Evolutionary conservation across 345 rosid genomes (phyloP).

Genomic region (Aurinia saxatilis): DNA sequence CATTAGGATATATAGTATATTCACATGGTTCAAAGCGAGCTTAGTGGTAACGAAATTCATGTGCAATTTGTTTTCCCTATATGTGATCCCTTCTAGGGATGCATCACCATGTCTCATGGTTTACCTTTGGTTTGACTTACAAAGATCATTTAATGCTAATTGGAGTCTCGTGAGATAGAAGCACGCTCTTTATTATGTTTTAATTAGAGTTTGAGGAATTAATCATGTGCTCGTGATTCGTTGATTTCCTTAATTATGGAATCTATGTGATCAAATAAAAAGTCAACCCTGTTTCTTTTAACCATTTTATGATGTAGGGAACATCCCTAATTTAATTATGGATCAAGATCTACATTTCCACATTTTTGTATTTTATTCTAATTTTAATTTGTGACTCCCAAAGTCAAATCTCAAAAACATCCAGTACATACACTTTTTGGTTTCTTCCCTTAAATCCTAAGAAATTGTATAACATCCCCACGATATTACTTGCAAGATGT

Average conservation of each 20-base stretch:
- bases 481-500: not conserved
- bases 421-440: no score
- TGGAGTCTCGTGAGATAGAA: conserved; percentile 16
- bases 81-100: conserved; percentile 30
- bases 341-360: conserved; percentile 24
- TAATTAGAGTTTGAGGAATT: not conserved
- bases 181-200: conserved; percentile 13
- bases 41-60: conserved; percentile 22
- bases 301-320: conserved; percentile 6
- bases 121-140: conserved; percentile 4
- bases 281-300: conserved; percentile 11
- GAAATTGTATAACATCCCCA: not conserved
- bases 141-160: not conserved
- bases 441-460: not conserved
- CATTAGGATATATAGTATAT: not conserved
- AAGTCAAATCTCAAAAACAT: conserved; percentile 11
- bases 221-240: conserved; percentile 6
- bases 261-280: not conserved
- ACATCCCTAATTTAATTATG: conserved; percentile 8
- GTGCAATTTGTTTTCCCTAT: not conserved
- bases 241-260: not conserved
- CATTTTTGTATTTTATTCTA: not conserved
- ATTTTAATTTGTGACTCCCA: not conserved
- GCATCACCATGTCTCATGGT: conserved; percentile 21
- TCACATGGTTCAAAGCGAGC: conserved; percentile 24